Evolutionary conservation across 495 filamentous ascomycete genomes (phyloP).

Genomic region (Aspergillus mulundensis): DNA sequence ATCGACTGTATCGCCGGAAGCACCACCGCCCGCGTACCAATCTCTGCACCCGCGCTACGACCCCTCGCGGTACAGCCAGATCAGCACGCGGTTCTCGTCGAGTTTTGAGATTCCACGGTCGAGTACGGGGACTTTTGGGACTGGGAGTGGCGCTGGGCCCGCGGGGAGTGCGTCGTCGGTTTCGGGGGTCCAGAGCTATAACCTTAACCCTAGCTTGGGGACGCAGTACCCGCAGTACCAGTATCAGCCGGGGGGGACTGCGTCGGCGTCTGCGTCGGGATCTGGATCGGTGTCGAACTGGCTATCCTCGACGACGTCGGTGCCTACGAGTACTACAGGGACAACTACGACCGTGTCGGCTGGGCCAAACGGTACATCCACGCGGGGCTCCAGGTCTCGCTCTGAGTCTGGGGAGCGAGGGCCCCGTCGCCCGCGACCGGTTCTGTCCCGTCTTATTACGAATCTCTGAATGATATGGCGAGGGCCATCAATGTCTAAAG

Average conservation of each 20-base stretch:
- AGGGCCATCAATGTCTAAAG: background rate
- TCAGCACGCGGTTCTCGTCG: constrained; percentile 1
- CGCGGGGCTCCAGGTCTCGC: background rate
- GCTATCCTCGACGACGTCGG: background rate
- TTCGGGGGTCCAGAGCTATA: background rate
- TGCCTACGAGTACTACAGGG: background rate
- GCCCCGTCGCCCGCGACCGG: background rate
- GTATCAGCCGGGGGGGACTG: background rate
- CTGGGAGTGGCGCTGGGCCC: background rate
- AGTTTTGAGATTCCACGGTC: background rate
- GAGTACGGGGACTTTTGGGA: background rate
- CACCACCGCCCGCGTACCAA: constrained; percentile 21
- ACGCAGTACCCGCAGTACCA: background rate
- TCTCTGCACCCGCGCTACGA: constrained; percentile 19
- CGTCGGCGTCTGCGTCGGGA: background rate
- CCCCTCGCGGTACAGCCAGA: constrained; percentile 16
- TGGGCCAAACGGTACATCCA: background rate
- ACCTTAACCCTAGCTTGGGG: background rate
- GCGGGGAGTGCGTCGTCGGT: background rate
- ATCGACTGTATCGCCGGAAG: background rate
- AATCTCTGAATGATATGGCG: background rate
- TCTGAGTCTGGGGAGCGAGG: background rate
- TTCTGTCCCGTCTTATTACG: background rate
- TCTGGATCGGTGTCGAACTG: background rate
- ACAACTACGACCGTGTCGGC: background rate